Percentiles rank a stretch among this genome's conserved stretches.
phyloP scores from a whole-genome alignment of 2,329 filamentous ascomycete genomes.

The Didymella pinodella region DNA sequence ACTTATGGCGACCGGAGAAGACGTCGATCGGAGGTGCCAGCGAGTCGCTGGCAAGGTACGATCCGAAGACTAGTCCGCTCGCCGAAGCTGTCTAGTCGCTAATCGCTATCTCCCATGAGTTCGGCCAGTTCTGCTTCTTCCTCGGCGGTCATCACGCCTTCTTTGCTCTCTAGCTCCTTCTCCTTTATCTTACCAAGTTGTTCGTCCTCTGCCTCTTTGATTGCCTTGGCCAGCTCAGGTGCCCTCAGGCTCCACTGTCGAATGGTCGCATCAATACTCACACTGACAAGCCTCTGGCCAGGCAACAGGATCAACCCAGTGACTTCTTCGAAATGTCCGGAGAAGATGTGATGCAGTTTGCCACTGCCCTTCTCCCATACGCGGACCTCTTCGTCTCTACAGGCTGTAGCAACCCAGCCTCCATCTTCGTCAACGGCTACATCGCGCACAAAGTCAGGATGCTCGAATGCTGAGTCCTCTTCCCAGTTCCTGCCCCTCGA shows the following conservation, averaged over 20 bases:
- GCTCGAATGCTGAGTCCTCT: slow-evolving; percentile 74
- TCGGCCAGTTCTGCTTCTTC: slow-evolving; percentile 94
- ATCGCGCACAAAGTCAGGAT: slow-evolving; percentile 90
- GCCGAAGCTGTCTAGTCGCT: slow-evolving; percentile 57
- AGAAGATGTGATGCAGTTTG: slow-evolving; percentile 74
- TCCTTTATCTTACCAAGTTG: slow-evolving; percentile 57
- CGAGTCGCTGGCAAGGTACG: slow-evolving; percentile 26
- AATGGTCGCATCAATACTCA: slow-evolving; percentile 89
- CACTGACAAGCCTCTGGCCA: slow-evolving; percentile 71
- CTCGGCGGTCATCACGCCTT: slow-evolving; percentile 75
- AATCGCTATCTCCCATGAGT: slow-evolving; percentile 80
- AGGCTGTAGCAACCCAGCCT: slow-evolving; percentile 84
- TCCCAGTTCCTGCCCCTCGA: slow-evolving; percentile 73
- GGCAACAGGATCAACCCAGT: slow-evolving; percentile 75
- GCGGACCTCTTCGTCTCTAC: slow-evolving; percentile 88
- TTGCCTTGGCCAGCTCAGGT: slow-evolving; percentile 64
- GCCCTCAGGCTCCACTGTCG: slow-evolving; percentile 80
- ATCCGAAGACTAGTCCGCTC: slow-evolving; percentile 32
- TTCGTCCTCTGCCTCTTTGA: slow-evolving; percentile 59
- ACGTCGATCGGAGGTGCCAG: slow-evolving; percentile 32
- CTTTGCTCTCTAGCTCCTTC: slow-evolving; percentile 56
- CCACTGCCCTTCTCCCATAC: slow-evolving; percentile 82
- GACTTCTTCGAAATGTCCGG: slow-evolving; percentile 92
- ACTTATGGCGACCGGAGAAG: slow-evolving; percentile 37
- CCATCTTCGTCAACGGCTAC: slow-evolving; percentile 74